Base-by-base conservation (phyloP, 176 grass and related monocot genomes). In the Bonia amplexicaulis region DNA sequence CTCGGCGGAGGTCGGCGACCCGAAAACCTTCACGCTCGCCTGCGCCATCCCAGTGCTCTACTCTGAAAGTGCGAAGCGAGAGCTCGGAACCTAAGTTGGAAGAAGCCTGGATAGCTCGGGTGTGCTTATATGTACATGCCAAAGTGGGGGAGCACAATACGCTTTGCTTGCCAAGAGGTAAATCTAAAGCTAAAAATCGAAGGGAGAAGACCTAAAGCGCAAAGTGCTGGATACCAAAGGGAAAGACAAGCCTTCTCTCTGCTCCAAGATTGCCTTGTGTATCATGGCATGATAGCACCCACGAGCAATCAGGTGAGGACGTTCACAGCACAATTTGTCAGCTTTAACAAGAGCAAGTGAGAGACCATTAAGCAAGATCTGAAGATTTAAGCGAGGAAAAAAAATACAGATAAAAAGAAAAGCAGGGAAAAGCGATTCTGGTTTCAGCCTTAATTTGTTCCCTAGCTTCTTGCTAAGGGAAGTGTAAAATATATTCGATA, bases 21-120 rank as follows among this genome's bases (percentile, higher is more conserved):
- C 95, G 82, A 98, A 95, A 25, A 98, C 86, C 91, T 95, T 93
- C 66, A 98, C 86, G 73, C 80, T 89, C 26, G 89, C 75, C 84
- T 76, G 31, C 73, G 49, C 74, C 89, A 91, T 91, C 19, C 8
- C 12, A 6, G 17, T 22, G 11, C 74, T 59, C 17, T 76, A 39
- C 57, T 31, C 1, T 14, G 53, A 45, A 69, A 69, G 13, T 19
- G 59, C n/a, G 68, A 66, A 40, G 69, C 7, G 9, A 27, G 15
- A 84, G 25, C 75, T 61, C 44, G 9, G 12, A 44, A 0, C 5
- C 5, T 13, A 3, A 76, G 6, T 27, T 19, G n/a, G 68, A 44
- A 53, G 19, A 55, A 22, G 17, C 20, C 52, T 60, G 66, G 22
- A 41, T 47, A 15, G 58, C 22, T 59, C 59, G 22, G 70, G 74